These are phyloP conservation scores for Metschnikowia matae DNA, from an alignment of 805 yeast species.

Conservation along the genomic window DNA sequence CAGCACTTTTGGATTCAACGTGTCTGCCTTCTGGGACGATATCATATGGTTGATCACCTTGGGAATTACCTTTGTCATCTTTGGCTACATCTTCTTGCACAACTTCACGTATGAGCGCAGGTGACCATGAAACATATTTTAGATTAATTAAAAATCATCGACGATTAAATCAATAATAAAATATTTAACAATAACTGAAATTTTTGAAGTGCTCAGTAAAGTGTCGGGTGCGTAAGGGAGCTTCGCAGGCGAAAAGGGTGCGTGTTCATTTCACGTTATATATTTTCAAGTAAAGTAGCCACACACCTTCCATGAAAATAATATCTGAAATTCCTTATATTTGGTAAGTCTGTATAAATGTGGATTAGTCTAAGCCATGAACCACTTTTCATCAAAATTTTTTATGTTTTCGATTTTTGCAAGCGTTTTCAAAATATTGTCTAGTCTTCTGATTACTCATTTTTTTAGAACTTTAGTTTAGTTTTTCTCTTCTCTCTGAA, in stretches of 20 bases:
- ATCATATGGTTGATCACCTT: constrained; percentile 55
- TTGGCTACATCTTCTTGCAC: constrained; percentile 76
- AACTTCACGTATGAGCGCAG: constrained; percentile 72
- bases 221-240: too few species aligned
- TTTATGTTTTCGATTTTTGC: background rate
- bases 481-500: too few species aligned
- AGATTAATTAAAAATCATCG: background rate
- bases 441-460: background rate
- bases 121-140: constrained; percentile 21
- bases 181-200: too few species aligned
- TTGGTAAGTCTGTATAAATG: background rate
- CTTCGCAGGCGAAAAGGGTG: too few species aligned
- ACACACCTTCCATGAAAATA: constrained; percentile 48
- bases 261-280: too few species aligned
- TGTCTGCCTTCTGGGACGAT: constrained; percentile 69
- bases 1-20: constrained; percentile 91
- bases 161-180: background rate
- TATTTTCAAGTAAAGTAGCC: too few species aligned
- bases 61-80: constrained; percentile 51
- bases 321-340: constrained; percentile 37
- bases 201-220: too few species aligned
- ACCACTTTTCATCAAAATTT: background rate
- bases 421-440: background rate
- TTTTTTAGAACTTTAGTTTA: too few species aligned
- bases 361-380: background rate